These are phyloP conservation scores for Beauveria caledonica DNA, from an alignment of 2,329 filamentous ascomycete species.

Conservation along the genomic window DNA sequence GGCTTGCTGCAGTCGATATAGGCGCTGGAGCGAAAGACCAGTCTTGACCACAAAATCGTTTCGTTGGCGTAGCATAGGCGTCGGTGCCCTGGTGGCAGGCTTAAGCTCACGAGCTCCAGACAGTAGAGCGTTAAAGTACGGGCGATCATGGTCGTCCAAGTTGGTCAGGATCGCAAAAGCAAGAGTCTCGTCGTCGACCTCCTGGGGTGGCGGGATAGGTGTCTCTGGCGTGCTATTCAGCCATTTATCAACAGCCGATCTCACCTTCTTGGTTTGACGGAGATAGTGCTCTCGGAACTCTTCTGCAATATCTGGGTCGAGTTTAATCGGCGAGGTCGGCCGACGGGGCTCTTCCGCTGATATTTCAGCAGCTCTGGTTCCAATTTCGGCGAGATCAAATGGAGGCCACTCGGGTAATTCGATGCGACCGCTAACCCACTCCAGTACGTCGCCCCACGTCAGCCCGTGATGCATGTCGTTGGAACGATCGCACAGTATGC, in stretches of 20 bases:
- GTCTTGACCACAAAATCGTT: constrained; percentile 68
- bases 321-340: constrained; percentile 57
- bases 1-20: constrained; percentile 65
- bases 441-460: constrained; percentile 92
- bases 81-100: constrained; percentile 55
- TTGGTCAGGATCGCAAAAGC: constrained; percentile 91
- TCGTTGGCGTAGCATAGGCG: constrained; percentile 56
- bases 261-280: constrained; percentile 84
- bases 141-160: constrained; percentile 65
- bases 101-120: constrained; percentile 51
- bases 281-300: constrained; percentile 91
- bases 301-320: constrained; percentile 90
- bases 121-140: constrained; percentile 74
- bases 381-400: constrained; percentile 61
- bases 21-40: constrained; percentile 69
- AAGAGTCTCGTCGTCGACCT: constrained; percentile 89
- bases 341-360: constrained; percentile 53
- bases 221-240: constrained; percentile 70
- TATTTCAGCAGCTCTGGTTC: constrained; percentile 49
- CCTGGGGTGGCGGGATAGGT: constrained; percentile 67
- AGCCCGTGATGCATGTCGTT: constrained; percentile 61
- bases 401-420: constrained; percentile 86
- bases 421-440: constrained; percentile 81
- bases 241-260: constrained; percentile 86
- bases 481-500: constrained; percentile 67